phyloP scores from a whole-genome alignment of 345 rosid genomes.

The Pelargonium nanum region DNA sequence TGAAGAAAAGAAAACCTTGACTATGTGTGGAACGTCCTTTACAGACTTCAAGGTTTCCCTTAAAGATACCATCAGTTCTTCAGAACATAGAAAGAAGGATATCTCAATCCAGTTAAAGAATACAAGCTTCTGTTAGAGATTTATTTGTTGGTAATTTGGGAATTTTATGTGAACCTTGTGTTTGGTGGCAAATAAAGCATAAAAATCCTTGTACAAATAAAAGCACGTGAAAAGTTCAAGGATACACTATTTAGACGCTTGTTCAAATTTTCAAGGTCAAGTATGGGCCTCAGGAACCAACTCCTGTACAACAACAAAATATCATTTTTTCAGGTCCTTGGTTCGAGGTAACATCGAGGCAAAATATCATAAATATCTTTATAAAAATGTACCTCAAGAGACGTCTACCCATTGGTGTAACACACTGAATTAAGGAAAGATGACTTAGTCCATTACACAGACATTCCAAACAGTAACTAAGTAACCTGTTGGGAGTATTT shows the following conservation, averaged over 20 bases:
- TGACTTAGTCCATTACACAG: constrained; percentile 20
- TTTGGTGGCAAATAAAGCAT: constrained; percentile 2
- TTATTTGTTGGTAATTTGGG: no score
- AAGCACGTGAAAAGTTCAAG: constrained; percentile 20
- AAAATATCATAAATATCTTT: constrained; percentile 10
- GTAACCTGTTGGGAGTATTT: not conserved
- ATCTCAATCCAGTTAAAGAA: constrained; percentile 53
- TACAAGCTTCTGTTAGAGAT: not conserved
- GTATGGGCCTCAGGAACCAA: constrained; percentile 95
- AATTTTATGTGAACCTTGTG: no score
- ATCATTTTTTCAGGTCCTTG: constrained; percentile 3
- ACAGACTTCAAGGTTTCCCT: constrained; percentile 77
- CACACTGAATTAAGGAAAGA: constrained; percentile 51
- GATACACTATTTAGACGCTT: constrained; percentile 88
- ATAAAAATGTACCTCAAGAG: constrained; percentile 55
- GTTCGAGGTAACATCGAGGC: constrained; percentile 8
- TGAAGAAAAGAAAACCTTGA: constrained; percentile 43
- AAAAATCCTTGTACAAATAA: constrained; percentile 8
- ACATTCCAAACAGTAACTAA: constrained; percentile 11
- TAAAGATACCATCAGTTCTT: constrained; percentile 70
- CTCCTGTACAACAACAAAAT: constrained; percentile 33
- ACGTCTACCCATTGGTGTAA: constrained; percentile 84
- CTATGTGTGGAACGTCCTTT: constrained; percentile 68
- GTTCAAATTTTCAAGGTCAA: constrained; percentile 64
- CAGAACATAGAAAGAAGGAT: constrained; percentile 73